Conservation (phyloP, 352 stramenopile genomes). For the Globisporangium spiculum region DNA sequence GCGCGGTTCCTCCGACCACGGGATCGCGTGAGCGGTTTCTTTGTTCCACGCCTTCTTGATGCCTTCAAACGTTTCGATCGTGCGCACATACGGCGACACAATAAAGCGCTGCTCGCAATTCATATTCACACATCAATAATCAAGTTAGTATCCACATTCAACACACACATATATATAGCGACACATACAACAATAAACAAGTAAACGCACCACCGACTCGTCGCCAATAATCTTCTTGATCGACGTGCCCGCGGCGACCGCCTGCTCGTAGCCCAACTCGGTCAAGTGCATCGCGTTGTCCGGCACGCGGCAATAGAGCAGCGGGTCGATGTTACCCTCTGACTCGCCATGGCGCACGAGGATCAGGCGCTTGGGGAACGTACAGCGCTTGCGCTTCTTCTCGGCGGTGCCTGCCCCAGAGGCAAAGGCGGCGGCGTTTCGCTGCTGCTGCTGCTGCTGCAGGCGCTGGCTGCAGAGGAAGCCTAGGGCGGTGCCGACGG, state of each 20-base stretch:
- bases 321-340: conserved; percentile 83
- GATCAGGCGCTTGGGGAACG: conserved; percentile 74
- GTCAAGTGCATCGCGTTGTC: conserved; percentile 87
- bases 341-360: conserved; percentile 83
- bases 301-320: conserved; percentile 66
- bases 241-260: conserved; percentile 53
- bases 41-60: conserved; percentile 70
- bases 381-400: conserved; percentile 23
- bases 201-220: conserved; percentile 54
- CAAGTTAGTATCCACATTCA: background rate
- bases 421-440: no score
- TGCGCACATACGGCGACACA: conserved; percentile 81
- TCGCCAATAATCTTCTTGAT: conserved; percentile 82
- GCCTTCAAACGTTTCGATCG: conserved; percentile 86
- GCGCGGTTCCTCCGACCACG: conserved; percentile 80
- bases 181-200: background rate
- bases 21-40: conserved; percentile 42
- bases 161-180: background rate
- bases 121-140: conserved; percentile 8
- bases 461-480: conserved; percentile 22
- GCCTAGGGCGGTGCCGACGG: conserved; percentile 36
- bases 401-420: background rate
- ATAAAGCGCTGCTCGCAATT: conserved; percentile 59
- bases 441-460: background rate
- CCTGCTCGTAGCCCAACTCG: conserved; percentile 73